Percentiles rank a stretch among this genome's conserved stretches.
These are phyloP conservation scores for Grosmannia serpens DNA, from an alignment of 2,329 filamentous ascomycete species.

Conservation along the genomic window DNA sequence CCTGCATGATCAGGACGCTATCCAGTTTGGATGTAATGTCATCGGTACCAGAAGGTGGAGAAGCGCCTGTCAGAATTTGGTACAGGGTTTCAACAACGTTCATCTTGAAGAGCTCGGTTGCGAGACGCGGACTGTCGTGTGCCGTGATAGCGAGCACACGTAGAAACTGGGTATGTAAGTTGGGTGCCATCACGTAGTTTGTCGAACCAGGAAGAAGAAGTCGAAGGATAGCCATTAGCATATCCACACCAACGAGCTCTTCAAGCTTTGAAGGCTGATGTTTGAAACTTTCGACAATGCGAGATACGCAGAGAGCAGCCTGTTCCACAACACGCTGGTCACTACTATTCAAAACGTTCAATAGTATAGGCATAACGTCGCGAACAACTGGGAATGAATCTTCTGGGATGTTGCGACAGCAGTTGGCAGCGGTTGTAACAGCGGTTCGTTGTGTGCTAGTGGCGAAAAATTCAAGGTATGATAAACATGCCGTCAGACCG, in stretches of 20 bases:
- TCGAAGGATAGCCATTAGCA: slow-evolving; percentile 74
- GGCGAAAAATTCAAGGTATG: slow-evolving; percentile 93
- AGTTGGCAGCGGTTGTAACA: slow-evolving; percentile 95
- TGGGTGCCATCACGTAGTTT: slow-evolving; percentile 74
- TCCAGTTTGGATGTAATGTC: slow-evolving; percentile 80
- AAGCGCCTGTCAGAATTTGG: slow-evolving; percentile 92
- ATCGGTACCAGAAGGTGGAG: slow-evolving; percentile 67
- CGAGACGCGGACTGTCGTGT: slow-evolving; percentile 74
- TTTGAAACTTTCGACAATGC: slow-evolving; percentile 95
- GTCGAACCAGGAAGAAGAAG: slow-evolving; percentile 88
- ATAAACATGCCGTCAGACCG: slow-evolving; percentile 87
- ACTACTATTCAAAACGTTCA: slow-evolving; percentile 80
- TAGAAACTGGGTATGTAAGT: slow-evolving; percentile 93
- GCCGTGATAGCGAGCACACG: slow-evolving; percentile 84
- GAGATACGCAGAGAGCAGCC: slow-evolving; percentile 85
- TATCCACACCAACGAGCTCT: slow-evolving; percentile 77
- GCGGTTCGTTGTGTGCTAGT: slow-evolving; percentile 94
- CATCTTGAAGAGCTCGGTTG: slow-evolving; percentile 86
- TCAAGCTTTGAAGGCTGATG: slow-evolving; percentile 80
- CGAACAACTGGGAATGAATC: slow-evolving; percentile 86
- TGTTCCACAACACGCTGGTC: slow-evolving; percentile 97
- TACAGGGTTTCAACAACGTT: slow-evolving; percentile 96
- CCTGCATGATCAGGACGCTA: slow-evolving; percentile 97
- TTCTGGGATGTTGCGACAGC: slow-evolving; percentile 90
- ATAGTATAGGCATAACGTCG: slow-evolving; percentile 92